Base-by-base conservation (phyloP, 768 basidiomycete genomes). In the Collybia mongolica region DNA sequence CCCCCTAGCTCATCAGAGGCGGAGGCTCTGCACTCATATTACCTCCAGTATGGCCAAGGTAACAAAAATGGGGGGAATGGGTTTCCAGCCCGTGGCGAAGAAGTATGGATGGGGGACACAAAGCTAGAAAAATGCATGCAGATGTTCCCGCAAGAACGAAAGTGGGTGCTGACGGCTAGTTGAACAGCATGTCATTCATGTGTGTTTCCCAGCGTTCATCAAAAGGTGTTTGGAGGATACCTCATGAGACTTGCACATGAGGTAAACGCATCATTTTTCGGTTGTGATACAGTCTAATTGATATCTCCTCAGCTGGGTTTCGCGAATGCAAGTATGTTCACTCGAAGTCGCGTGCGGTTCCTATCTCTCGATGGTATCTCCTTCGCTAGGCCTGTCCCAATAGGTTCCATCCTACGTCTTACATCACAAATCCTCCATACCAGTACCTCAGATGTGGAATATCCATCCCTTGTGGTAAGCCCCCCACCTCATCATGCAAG, bases 111-210 rank as follows among this genome's bases (percentile, higher is more conserved):
- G 82, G 82, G 80, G 0, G 84, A 90, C 51, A 90, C 90, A 0
- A 72, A 74, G 46, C 65, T 88, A 19, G 85, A 88, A 65, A 81
- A 81, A 57, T 80, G 76, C 18, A 77, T 88, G 75, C 67, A 90
- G 23, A 90, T 91, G 87, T 90, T 90, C 62, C 90, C 89, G 0
- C 90, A 91, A 68, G 88, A 90, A 61, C 77, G 88, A 60, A 92
- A 91, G 87, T 88, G 51, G 60, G 83, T 69, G 5, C 2, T 12
- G 7, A 9, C 23, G 32, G 24, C 5, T n/a, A 39, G 15, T 15
- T 51, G 14, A 38, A n/a, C n/a, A 22, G n/a, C 23, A n/a, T 43
- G 28, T 46, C 15, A 19, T 42, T 32, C 22, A 44, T 47, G 43
- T 15, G 39, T 51, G 5, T 38, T 6, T 32, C 11, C 53, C 44